Evolutionary conservation across 169 alveolate genomes (phyloP).

Genomic region (Perkinsus chesapeaki): DNA sequence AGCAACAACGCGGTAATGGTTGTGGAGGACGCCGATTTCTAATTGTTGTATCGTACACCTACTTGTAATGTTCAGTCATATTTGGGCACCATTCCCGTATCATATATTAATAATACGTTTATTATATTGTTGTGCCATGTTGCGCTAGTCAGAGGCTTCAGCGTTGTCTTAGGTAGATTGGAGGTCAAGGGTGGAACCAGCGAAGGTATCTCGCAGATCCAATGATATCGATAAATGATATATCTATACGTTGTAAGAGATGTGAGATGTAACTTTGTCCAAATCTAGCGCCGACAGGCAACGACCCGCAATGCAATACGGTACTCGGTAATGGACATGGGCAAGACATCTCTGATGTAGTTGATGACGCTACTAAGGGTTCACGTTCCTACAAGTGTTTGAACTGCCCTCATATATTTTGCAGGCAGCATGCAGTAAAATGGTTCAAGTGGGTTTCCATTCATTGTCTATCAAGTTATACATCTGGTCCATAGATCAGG

Average conservation of each 20-base stretch:
- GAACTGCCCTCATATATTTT: background rate
- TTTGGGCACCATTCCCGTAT: background rate
- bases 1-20: background rate
- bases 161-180: no score
- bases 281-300: background rate
- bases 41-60: background rate
- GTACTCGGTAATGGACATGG: background rate
- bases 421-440: background rate
- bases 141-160: background rate
- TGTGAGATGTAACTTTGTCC: background rate
- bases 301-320: background rate
- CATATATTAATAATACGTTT: background rate
- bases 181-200: no score
- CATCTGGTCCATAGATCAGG: background rate
- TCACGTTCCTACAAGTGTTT: background rate
- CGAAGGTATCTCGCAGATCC: no score
- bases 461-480: background rate
- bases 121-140: background rate
- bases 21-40: background rate
- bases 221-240: no score
- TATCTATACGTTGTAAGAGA: background rate
- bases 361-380: background rate
- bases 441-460: background rate
- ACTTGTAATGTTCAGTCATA: background rate
- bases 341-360: background rate